Conservation (phyloP, 2,329 filamentous ascomycete genomes). For the Epichloe brachyelytri region DNA sequence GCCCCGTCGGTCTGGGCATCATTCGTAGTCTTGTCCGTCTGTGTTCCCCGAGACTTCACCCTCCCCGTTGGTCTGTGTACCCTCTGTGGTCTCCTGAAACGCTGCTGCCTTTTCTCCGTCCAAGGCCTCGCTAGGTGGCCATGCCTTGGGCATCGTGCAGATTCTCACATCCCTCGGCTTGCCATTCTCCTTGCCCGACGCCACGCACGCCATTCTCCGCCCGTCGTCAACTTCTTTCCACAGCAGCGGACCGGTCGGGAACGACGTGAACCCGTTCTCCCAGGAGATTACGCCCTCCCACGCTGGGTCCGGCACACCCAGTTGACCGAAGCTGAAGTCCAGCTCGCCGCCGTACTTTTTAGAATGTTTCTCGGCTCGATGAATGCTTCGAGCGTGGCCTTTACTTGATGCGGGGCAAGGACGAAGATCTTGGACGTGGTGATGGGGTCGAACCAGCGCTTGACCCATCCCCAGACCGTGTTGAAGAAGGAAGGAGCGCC, state of each 20-base stretch:
- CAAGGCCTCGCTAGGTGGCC: conserved; percentile 2
- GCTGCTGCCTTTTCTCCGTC: conserved; percentile 6
- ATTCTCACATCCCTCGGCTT: conserved; percentile 33
- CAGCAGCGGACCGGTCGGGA: conserved; percentile 43
- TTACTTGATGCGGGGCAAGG: conserved; percentile 58
- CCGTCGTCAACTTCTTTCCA: conserved; percentile 37
- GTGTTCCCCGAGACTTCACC: conserved; percentile 13
- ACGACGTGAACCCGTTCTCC: conserved; percentile 37
- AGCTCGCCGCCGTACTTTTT: conserved; percentile 81
- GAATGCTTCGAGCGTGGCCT: conserved; percentile 64
- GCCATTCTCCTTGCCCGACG: conserved; percentile 35
- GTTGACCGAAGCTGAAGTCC: conserved; percentile 67
- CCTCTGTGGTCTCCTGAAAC: conserved; percentile 8
- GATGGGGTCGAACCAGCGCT: conserved; percentile 88
- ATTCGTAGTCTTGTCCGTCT: conserved; percentile 9
- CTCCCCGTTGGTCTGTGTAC: conserved; percentile 15
- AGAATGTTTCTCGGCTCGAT: conserved; percentile 71
- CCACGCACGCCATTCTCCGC: conserved; percentile 37
- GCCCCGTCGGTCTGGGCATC: conserved; percentile 10
- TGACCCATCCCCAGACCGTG: conserved; percentile 89
- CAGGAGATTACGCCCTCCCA: conserved; percentile 37
- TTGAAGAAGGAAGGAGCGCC: conserved; percentile 85
- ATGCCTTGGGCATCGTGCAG: conserved; percentile 36
- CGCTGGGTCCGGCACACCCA: conserved; percentile 57
- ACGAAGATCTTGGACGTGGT: conserved; percentile 97